Conservation (phyloP, 495 filamentous ascomycete species). For the Thermochaetoides thermophila region DNA sequence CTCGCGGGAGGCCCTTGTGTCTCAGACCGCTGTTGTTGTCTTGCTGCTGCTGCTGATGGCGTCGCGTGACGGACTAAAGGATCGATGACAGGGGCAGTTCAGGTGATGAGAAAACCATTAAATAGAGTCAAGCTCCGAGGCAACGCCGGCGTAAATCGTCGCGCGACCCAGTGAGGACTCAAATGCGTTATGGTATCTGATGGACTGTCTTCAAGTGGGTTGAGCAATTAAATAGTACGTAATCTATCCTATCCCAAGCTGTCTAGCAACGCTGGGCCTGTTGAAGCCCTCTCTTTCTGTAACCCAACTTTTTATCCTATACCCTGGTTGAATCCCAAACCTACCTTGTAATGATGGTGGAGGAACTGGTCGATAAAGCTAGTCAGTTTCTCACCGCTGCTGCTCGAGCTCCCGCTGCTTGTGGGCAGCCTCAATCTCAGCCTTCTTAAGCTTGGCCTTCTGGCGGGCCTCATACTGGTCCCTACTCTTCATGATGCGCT, state of each 20-base stretch:
- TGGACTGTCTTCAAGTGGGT: constrained; percentile 51
- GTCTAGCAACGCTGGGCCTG: constrained; percentile 3
- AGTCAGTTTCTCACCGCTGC: constrained; percentile 31
- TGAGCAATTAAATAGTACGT: no score
- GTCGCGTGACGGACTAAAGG: no score
- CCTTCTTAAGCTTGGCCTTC: constrained; percentile 74
- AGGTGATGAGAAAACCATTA: constrained; percentile 83
- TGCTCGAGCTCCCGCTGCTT: constrained; percentile 40
- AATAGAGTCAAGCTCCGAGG: constrained; percentile 99
- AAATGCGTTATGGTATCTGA: constrained; percentile 88
- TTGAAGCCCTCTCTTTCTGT: constrained; percentile 10
- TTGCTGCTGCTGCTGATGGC: constrained; percentile 15
- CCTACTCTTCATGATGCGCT: constrained; percentile 70
- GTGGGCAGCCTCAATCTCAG: constrained; percentile 49
- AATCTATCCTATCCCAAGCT: no score
- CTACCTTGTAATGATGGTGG: no score
- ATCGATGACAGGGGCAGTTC: constrained; percentile 35
- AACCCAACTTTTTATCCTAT: no score
- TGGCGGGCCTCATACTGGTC: constrained; percentile 83
- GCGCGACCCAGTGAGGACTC: constrained; percentile 41
- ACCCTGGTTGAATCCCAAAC: no score
- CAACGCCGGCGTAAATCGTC: constrained; percentile 34
- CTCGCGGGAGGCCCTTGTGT: constrained; percentile 29
- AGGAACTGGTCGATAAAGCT: no score
- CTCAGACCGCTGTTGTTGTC: constrained; percentile 14